A percentile compares a stretch with the other conserved stretches of the same genome.
Conservation (phyloP, 1,139 yeast species). For the Starmera stellimalicola region DNA sequence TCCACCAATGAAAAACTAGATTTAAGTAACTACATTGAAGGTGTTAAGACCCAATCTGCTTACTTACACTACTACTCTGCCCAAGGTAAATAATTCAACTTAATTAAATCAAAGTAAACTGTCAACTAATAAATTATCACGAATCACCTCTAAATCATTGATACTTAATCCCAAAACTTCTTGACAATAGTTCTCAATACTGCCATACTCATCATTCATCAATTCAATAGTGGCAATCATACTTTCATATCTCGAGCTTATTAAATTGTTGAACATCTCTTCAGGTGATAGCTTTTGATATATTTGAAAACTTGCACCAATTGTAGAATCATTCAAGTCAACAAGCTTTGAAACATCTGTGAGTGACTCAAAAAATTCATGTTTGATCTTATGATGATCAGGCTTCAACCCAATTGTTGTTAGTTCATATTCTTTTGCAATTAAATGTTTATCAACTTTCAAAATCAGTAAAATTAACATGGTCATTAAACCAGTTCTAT, state of each 20-base stretch:
- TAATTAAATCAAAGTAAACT: background rate
- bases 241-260: constrained; percentile 62
- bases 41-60: constrained; percentile 89
- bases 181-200: constrained; percentile 42
- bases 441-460: constrained; percentile 56
- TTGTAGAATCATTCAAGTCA: background rate
- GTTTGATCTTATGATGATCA: constrained; percentile 32
- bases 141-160: constrained; percentile 41
- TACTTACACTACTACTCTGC: constrained; percentile 79
- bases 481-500: constrained; percentile 69
- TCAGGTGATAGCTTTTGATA: constrained; percentile 14
- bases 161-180: constrained; percentile 36
- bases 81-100: background rate
- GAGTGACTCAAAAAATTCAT: constrained; percentile 22
- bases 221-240: constrained; percentile 56
- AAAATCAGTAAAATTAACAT: constrained; percentile 55
- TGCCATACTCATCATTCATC: constrained; percentile 43
- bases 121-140: constrained; percentile 30
- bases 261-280: constrained; percentile 35
- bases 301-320: constrained; percentile 3
- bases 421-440: constrained; percentile 67
- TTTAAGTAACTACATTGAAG: constrained; percentile 81
- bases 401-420: constrained; percentile 58
- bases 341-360: constrained; percentile 9
- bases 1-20: constrained; percentile 93